Base-by-base conservation (phyloP, 352 stramenopile genomes). In the Phytopythium delawarense region DNA sequence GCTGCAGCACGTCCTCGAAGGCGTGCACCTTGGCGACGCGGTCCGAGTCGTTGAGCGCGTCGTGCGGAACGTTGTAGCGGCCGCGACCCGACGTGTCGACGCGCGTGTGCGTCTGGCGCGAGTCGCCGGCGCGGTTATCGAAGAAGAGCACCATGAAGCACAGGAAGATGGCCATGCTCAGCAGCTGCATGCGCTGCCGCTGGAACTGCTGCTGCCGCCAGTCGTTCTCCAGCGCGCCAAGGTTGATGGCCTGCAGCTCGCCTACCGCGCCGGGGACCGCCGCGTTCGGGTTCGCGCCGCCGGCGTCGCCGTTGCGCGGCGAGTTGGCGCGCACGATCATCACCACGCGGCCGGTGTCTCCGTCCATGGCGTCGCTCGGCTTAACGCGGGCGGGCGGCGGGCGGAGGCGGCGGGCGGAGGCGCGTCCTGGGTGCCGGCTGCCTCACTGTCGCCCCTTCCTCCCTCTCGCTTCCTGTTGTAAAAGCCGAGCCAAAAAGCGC, bases 131-230 rank as follows among this genome's bases (percentile, higher is more conserved):
- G 69, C 79, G 81, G 66, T 89, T 90, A 61, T 94, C 85, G 56
- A 94, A 91, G 67, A 94, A 92, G 30, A 94, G 70, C 53, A 94
- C 81, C 71, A 94, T 85, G 64, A 94, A 94, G 70, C 85, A 94
- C 28, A 94, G 71, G 52, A 94, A 94, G 53, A 94, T 94, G 40
- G 85, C 84, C 79, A 91, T 94, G 57, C 82, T 92, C 8, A 94
- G 78, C 40, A 94, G 78, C 75, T 94, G 85, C 81, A 94, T 91
- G 57, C 85, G 85, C 73, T 91, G 81, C n/a, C 85, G 77, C 69
- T 94, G 85, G 71, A 94, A 91, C 70, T 92, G 83, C 74, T 92
- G 83, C 74, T 92, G 81, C 20, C 83, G 71, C 81, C 81, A 92
- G 59, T 92, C 83, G 30, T 76, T 81, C 68, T 92, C 83, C 74